Base-by-base conservation (phyloP, 179 eudicot species). In the Heliamphora pulchella region DNA sequence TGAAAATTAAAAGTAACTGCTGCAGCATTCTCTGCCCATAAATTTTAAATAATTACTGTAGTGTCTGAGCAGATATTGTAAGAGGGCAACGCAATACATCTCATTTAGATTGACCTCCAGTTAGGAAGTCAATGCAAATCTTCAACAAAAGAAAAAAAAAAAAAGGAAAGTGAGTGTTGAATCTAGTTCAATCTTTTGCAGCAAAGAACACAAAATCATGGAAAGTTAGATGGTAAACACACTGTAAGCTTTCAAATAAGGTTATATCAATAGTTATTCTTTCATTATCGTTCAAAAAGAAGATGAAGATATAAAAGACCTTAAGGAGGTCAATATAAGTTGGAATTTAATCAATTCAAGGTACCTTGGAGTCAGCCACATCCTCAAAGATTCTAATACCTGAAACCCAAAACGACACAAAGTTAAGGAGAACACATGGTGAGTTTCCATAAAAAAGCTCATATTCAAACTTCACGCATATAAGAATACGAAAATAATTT, bases 331-430 rank as follows among this genome's bases (percentile, higher is more conserved):
- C 63, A 31, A n/a, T 14, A 48, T 2, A 48, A 14, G 44, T 47
- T 18, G 20, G 8, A 18, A 15, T 4, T 10, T 54, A 62, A 59
- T 20, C 8, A 81, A 41, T 17, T 54, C n/a, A 20, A 39, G 31
- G 59, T 86, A 94, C 98, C 97, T 91, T 91, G 76, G 83, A 58
- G 78, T 86, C 87, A 63, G 90, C 86, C 75, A 89, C 87, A 89
- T 92, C 98, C 87, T 95, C 98, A 86, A 95, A 89, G 80, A 95
- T 91, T 80, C 98, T 91, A 78, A 92, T 89, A 82, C 98, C 98
- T 95, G 93, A 79, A 89, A 85, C 15, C 64, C 9, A 78, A 81
- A 39, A 66, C 9, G 61, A 70, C 41, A 47, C 43, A 51, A 67
- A 69, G 20, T 50, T 4, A 69, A 44, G 20, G 48, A 31, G 53